Conservation (phyloP, 768 basidiomycete species). For the Trametopsis cervina region DNA sequence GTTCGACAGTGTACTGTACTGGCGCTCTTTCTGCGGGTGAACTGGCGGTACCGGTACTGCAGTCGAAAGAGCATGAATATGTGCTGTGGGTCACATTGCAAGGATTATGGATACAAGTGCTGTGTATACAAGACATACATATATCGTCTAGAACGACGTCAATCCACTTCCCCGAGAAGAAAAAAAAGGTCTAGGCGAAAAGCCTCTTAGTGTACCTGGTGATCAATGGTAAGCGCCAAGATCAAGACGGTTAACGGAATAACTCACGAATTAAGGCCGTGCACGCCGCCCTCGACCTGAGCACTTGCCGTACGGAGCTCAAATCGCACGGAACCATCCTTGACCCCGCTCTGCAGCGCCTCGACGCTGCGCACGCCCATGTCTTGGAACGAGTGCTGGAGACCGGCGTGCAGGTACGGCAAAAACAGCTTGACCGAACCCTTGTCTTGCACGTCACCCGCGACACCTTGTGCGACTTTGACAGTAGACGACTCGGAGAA, state of each 20-base stretch:
- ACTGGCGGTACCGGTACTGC: too few relatives aligned
- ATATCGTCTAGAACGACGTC: too few relatives aligned
- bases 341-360: constrained; percentile 62
- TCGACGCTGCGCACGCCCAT: constrained; percentile 68
- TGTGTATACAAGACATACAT: constrained; percentile 4
- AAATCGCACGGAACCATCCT: constrained; percentile 67
- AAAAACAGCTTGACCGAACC: constrained; percentile 90
- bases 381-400: constrained; percentile 95
- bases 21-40: too few relatives aligned
- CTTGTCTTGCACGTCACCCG: constrained; percentile 96
- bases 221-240: not conserved
- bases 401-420: constrained; percentile 73
- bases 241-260: constrained; percentile 15
- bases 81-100: not conserved
- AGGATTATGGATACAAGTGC: constrained; percentile 4
- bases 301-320: constrained; percentile 93
- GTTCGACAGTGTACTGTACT: too few relatives aligned
- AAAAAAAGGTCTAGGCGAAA: constrained; percentile 30
- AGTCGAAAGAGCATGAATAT: too few relatives aligned
- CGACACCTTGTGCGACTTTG: constrained; percentile 96
- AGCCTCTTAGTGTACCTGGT: constrained; percentile 52
- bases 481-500: constrained; percentile 89
- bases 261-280: constrained; percentile 90
- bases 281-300: constrained; percentile 93
- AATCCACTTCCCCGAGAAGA: not conserved